A percentile compares a stretch with the other conserved stretches of the same genome.
phyloP scores from a whole-genome alignment of 1,139 yeast species.

The Taphrina flavorubra region DNA sequence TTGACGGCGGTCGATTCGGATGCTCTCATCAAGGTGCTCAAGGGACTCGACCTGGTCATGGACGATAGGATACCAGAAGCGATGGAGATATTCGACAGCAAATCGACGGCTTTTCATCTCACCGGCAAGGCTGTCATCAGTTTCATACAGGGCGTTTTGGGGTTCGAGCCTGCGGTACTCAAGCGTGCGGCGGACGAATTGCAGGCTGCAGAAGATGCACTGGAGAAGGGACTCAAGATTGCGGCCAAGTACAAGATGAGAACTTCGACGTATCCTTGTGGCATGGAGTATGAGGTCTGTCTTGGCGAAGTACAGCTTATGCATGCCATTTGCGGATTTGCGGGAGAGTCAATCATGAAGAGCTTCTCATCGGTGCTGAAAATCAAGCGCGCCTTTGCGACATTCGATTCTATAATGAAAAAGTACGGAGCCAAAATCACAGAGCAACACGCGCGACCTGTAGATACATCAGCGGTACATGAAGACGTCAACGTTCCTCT shows the following conservation, averaged over 20 bases:
- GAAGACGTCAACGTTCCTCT: conserved; percentile 33
- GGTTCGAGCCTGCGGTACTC: conserved; percentile 54
- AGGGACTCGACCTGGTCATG: conserved; percentile 38
- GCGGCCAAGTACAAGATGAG: conserved; percentile 32
- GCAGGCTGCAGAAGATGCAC: conserved; percentile 71
- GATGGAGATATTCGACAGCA: conserved; percentile 20
- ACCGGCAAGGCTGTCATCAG: conserved; percentile 36
- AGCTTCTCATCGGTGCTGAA: conserved; percentile 34
- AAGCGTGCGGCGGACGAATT: conserved; percentile 69
- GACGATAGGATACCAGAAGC: conserved; percentile 40
- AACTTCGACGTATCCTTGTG: conserved; percentile 34
- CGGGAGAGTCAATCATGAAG: conserved; percentile 40
- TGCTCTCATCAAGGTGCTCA: conserved; percentile 37
- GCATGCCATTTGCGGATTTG: conserved; percentile 39
- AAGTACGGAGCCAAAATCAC: conserved; percentile 28
- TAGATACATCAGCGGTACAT: conserved; percentile 4
- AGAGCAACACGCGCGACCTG: conserved; percentile 11
- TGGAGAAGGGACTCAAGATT: conserved; percentile 64
- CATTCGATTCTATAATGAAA: conserved; percentile 40
- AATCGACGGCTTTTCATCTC: conserved; percentile 30
- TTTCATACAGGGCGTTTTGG: conserved; percentile 40
- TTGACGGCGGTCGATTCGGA: conserved; percentile 36
- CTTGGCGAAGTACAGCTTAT: conserved; percentile 36
- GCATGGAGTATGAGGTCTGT: conserved; percentile 35
- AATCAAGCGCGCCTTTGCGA: conserved; percentile 35